Evolutionary conservation across 495 filamentous ascomycete species (phyloP).

Genomic region (Parmelia sp.): DNA sequence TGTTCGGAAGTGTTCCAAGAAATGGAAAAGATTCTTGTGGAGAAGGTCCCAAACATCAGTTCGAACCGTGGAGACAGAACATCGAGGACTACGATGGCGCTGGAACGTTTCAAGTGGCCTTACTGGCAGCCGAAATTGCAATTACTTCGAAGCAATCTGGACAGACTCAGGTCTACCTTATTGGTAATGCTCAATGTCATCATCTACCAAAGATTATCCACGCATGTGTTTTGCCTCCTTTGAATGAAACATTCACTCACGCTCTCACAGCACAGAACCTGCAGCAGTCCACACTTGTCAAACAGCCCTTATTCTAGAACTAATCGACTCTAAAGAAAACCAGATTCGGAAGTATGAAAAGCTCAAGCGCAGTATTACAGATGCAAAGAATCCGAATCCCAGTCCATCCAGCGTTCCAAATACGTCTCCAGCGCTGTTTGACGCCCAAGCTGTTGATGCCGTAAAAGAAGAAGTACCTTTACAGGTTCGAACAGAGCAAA

Average conservation of each 20-base stretch:
- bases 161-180: conserved; percentile 34
- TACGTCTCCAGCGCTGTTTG: too few species aligned
- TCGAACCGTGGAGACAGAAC: neutral
- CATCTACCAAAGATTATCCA: conserved; percentile 15
- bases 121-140: conserved; percentile 28
- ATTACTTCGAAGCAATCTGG: conserved; percentile 28
- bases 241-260: too few species aligned
- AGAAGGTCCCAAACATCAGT: conserved; percentile 2
- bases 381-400: neutral
- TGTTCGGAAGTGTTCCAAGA: conserved; percentile 29
- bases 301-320: neutral
- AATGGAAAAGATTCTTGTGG: conserved; percentile 27
- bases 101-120: conserved; percentile 24
- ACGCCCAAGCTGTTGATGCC: too few species aligned
- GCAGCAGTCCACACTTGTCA: neutral
- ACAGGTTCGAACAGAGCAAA: too few species aligned
- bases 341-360: neutral
- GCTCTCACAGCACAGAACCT: neutral
- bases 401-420: neutral
- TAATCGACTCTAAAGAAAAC: neutral
- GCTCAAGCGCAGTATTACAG: neutral
- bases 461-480: too few species aligned
- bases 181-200: conserved; percentile 35
- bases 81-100: neutral
- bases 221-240: too few species aligned